Conservation (phyloP, 2,329 filamentous ascomycete genomes). For the Cladorrhinum sp. region DNA sequence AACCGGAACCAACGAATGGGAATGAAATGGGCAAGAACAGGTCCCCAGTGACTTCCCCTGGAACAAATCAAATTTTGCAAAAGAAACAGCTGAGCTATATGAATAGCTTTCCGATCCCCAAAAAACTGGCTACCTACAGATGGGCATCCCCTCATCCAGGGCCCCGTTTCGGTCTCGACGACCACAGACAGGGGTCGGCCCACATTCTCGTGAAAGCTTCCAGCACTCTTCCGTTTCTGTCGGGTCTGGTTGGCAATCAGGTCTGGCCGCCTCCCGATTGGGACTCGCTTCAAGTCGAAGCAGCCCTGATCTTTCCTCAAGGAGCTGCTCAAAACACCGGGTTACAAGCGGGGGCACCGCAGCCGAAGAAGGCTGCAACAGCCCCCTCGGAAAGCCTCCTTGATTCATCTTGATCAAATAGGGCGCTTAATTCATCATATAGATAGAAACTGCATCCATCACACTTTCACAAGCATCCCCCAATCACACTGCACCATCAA, state of each 20-base stretch:
- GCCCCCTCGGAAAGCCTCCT: background rate
- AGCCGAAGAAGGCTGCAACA: background rate
- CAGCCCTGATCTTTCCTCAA: constrained; percentile 1
- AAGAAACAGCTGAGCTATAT: background rate
- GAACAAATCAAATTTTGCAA: no score
- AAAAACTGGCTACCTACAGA: no score
- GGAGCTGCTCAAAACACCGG: constrained; percentile 14
- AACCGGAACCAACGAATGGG: constrained; percentile 15
- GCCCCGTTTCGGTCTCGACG: constrained; percentile 14
- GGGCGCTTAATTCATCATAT: background rate
- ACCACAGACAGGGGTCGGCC: constrained; percentile 6
- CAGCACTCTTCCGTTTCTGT: constrained; percentile 6
- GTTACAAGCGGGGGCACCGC: background rate
- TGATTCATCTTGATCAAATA: background rate
- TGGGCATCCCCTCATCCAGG: background rate
- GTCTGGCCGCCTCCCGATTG: constrained; percentile 8
- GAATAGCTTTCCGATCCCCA: no score
- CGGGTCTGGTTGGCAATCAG: constrained; percentile 6
- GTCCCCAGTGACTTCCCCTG: background rate
- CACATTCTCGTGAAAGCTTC: background rate
- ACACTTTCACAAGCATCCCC: background rate
- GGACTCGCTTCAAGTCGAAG: constrained; percentile 13
- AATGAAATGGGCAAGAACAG: no score
- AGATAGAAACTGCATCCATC: no score
- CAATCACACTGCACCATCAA: constrained; percentile 15